Conservation (phyloP, 306 rosid genomes). For the Cicer judaicum region DNA sequence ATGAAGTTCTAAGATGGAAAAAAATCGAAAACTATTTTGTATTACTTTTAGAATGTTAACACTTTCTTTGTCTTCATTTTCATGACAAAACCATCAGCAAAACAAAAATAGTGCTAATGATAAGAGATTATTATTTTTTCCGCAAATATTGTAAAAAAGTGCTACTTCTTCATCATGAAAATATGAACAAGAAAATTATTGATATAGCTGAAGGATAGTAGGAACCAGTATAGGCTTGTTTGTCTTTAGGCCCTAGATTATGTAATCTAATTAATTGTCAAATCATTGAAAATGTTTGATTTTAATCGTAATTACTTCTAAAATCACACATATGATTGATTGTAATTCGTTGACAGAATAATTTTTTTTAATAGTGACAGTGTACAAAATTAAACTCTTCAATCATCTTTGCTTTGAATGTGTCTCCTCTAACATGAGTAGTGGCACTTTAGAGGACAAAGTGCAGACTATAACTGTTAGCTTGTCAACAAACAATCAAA, state of each 20-base stretch:
- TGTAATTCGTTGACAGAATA: no score
- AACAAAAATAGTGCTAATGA: not conserved
- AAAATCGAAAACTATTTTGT: not conserved
- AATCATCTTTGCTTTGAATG: not conserved
- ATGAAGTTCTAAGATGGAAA: conserved; percentile 32
- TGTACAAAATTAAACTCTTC: not conserved
- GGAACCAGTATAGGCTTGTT: not conserved
- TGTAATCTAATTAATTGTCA: no score
- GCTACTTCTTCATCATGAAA: not conserved
- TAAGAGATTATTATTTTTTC: not conserved
- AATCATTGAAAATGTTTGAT: no score
- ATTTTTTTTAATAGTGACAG: no score
- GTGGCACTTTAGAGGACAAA: not conserved
- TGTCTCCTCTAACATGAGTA: not conserved
- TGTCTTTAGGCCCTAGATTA: no score
- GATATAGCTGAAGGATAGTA: conserved; percentile 14
- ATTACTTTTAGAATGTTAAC: not conserved
- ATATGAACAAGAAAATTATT: conserved; percentile 4
- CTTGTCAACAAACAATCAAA: not conserved
- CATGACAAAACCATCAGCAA: conserved; percentile 4
- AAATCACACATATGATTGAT: no score
- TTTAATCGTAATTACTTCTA: no score
- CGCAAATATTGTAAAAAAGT: conserved; percentile 1
- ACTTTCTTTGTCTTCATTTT: not conserved
- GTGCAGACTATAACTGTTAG: not conserved